These are phyloP conservation scores for Pseudogymnoascus sp. DNA, from an alignment of 2,329 filamentous ascomycete genomes.

Conservation along the genomic window DNA sequence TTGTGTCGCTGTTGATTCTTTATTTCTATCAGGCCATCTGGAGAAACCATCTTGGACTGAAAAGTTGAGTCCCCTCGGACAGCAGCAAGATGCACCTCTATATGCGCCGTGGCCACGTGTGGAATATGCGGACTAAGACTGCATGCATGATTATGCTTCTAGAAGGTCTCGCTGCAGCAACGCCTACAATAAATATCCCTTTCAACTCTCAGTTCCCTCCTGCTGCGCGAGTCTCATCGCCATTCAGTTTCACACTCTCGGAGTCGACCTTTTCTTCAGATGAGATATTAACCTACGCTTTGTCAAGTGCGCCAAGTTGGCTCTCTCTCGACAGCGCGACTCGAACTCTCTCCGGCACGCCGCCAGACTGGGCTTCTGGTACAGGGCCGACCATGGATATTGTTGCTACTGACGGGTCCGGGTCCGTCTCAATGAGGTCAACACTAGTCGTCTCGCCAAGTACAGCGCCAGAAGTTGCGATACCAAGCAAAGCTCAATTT, in stretches of 20 bases:
- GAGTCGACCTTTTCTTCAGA: slow-evolving; percentile 63
- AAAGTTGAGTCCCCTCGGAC: background rate
- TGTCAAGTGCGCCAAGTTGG: slow-evolving; percentile 63
- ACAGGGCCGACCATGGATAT: slow-evolving; percentile 58
- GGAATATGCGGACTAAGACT: background rate
- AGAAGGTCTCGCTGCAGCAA: slow-evolving; percentile 21
- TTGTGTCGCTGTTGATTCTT: background rate
- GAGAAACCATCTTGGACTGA: background rate
- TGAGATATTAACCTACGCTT: slow-evolving; percentile 55
- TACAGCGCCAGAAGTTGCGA: slow-evolving; percentile 44
- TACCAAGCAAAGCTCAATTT: slow-evolving; percentile 53
- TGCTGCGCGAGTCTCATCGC: slow-evolving; percentile 60
- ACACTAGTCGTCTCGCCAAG: slow-evolving; percentile 63
- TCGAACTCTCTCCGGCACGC: slow-evolving; percentile 65
- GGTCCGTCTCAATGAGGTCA: slow-evolving; percentile 55
- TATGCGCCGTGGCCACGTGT: background rate
- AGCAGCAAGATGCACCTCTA: background rate
- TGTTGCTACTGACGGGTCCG: slow-evolving; percentile 60
- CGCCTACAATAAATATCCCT: slow-evolving; percentile 51
- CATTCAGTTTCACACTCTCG: slow-evolving; percentile 66
- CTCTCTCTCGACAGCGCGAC: slow-evolving; percentile 59
- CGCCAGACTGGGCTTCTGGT: slow-evolving; percentile 46
- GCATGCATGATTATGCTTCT: slow-evolving; percentile 1
- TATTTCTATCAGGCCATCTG: slow-evolving; percentile 5
- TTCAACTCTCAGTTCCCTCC: slow-evolving; percentile 80